A percentile compares a stretch with the other conserved stretches of the same genome.
These are phyloP conservation scores for Verticillium nubilum DNA, from an alignment of 2,329 filamentous ascomycete genomes.

Conservation along the genomic window DNA sequence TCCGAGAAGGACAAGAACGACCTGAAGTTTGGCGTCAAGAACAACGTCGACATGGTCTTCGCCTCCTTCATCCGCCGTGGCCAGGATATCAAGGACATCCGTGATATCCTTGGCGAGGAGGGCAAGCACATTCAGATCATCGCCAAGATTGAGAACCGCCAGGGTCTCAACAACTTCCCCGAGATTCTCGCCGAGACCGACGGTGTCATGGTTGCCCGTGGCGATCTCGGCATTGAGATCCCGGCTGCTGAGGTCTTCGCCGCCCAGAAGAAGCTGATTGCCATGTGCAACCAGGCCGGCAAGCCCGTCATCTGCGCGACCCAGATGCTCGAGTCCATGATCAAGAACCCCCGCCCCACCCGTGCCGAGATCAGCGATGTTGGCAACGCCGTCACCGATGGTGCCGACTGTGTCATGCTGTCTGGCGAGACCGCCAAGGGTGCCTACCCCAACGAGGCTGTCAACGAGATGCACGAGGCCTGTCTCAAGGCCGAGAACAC, in stretches of 20 bases:
- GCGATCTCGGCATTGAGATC: conserved; percentile 97
- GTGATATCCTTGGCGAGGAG: conserved; percentile 81
- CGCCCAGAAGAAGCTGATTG: conserved; percentile 99
- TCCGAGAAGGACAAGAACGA: conserved; percentile 98
- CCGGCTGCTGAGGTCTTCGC: conserved; percentile 97
- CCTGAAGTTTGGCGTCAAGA: conserved; percentile 93
- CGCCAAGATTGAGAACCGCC: conserved; percentile 99
- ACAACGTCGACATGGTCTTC: conserved; percentile 98
- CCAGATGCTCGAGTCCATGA: conserved; percentile 99
- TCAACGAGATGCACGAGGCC: conserved; percentile 97
- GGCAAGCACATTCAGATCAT: conserved; percentile 99
- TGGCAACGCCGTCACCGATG: conserved; percentile 95
- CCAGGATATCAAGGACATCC: conserved; percentile 89
- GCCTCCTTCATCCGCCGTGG: conserved; percentile 96
- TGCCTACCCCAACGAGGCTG: conserved; percentile 84
- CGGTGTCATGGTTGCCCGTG: conserved; percentile 99
- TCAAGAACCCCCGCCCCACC: conserved; percentile 97
- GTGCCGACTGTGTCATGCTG: conserved; percentile 99
- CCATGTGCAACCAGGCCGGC: conserved; percentile 98
- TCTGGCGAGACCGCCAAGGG: conserved; percentile 99
- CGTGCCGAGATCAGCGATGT: conserved; percentile 98
- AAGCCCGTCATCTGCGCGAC: conserved; percentile 99
- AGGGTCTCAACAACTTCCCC: conserved; percentile 99
- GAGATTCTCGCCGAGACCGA: conserved; percentile 96
- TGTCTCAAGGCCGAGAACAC: conserved; percentile 95